phyloP scores from a whole-genome alignment of 805 yeast genomes.

The Lipomyces sp. region DNA sequence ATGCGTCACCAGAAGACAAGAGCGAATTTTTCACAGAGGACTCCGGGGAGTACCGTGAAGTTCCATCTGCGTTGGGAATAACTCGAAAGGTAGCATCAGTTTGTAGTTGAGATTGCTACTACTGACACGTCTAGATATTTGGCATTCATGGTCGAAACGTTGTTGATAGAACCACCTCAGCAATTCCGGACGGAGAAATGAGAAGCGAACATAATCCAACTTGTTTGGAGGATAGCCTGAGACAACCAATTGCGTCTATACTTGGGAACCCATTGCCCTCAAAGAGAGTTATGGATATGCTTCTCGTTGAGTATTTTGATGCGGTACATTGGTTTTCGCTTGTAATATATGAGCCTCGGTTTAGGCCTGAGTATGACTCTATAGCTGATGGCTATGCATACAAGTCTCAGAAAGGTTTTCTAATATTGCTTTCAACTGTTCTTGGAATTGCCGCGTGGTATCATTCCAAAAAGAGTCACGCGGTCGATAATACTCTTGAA shows the following conservation, averaged over 20 bases:
- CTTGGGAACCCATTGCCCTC: conserved; percentile 1
- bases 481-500: neutral
- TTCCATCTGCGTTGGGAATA: neutral
- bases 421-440: neutral
- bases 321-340: conserved; percentile 29
- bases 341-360: conserved; percentile 9
- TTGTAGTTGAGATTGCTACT: no score
- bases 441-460: conserved; percentile 6
- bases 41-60: neutral
- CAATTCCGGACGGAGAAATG: conserved; percentile 5
- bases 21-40: no score
- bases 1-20: no score
- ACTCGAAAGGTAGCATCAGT: neutral
- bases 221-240: neutral
- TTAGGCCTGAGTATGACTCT: neutral
- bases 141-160: neutral
- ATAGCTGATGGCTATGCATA: neutral
- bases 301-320: conserved; percentile 17
- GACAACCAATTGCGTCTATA: neutral
- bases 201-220: neutral
- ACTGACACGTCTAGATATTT: conserved; percentile 1
- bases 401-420: conserved; percentile 4
- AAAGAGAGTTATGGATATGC: neutral
- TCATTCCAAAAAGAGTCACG: neutral
- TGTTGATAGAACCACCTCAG: neutral